Evolutionary conservation across 352 stramenopile species (phyloP).

Genomic region (Globisporangium carolinianum): DNA sequence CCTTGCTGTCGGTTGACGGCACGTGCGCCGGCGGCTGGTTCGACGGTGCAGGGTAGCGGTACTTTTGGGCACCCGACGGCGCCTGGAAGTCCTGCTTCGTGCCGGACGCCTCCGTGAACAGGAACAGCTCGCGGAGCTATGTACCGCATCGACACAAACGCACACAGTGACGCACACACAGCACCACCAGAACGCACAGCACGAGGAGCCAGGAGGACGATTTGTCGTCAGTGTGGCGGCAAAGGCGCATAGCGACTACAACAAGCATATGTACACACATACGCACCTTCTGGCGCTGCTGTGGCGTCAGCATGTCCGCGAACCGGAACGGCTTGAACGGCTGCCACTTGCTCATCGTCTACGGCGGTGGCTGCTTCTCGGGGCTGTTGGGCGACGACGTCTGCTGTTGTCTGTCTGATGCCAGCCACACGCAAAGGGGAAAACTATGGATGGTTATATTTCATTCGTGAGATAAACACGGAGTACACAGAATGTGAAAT

Average conservation of each 20-base stretch:
- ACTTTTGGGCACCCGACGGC: slow-evolving; percentile 51
- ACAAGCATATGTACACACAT: background rate
- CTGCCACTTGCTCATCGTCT: slow-evolving; percentile 73
- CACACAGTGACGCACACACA: background rate
- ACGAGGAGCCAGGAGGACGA: background rate
- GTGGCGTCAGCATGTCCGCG: slow-evolving; percentile 56
- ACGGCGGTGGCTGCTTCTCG: slow-evolving; percentile 1
- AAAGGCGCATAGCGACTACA: background rate
- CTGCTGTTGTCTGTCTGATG: too few species aligned
- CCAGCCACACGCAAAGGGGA: too few species aligned
- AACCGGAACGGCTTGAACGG: slow-evolving; percentile 81
- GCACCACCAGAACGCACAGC: background rate
- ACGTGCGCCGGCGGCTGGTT: slow-evolving; percentile 68
- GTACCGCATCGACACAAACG: background rate
- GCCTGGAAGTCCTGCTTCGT: slow-evolving; percentile 69
- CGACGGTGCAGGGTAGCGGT: slow-evolving; percentile 71
- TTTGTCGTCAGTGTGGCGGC: too few species aligned
- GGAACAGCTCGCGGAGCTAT: slow-evolving; percentile 71
- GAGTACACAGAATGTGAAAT: too few species aligned
- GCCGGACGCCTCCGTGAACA: slow-evolving; percentile 76
- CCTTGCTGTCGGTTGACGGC: slow-evolving; percentile 63
- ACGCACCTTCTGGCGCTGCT: slow-evolving; percentile 60
- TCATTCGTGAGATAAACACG: too few species aligned
- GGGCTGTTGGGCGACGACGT: too few species aligned
- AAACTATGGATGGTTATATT: too few species aligned